Conservation (phyloP, 495 filamentous ascomycete genomes). For the Penicillium arizonense region DNA sequence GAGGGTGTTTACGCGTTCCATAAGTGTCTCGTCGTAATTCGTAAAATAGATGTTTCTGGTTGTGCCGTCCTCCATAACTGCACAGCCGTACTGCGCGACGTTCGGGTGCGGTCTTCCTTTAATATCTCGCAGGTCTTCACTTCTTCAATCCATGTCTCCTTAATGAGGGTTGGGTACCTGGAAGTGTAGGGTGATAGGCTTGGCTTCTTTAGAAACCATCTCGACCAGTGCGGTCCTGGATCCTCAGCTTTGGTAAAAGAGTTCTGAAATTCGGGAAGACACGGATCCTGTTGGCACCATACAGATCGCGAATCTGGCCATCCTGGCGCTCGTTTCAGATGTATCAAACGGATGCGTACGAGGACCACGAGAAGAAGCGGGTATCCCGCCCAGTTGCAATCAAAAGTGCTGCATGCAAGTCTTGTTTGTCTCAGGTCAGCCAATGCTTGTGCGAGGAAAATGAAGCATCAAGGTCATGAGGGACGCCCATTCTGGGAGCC, state of each 20-base stretch:
- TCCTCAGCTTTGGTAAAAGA: constrained; percentile 3
- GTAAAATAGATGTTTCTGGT: constrained; percentile 34
- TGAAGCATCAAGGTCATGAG: not conserved
- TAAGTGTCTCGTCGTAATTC: constrained; percentile 26
- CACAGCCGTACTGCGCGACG: constrained; percentile 30
- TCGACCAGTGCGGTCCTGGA: not conserved
- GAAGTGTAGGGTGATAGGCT: constrained; percentile 6
- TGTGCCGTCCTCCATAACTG: constrained; percentile 19
- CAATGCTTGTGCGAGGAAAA: not conserved
- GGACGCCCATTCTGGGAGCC: not conserved
- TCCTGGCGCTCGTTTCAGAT: not conserved
- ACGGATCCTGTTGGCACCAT: not conserved
- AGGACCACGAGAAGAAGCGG: not conserved
- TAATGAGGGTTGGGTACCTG: not conserved
- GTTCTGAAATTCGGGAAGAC: constrained; percentile 1
- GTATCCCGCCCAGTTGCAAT: not conserved
- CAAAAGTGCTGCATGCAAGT: not conserved
- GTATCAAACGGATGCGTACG: not conserved
- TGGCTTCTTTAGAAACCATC: constrained; percentile 7
- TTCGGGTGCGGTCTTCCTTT: constrained; percentile 25
- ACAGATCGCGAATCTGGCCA: not conserved
- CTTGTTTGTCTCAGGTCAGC: not conserved
- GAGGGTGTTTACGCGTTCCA: constrained; percentile 18
- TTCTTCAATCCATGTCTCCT: constrained; percentile 8
- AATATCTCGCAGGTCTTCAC: constrained; percentile 19